Conservation (phyloP, 139 green algal genomes). For the Ettlia oleoabundans region DNA sequence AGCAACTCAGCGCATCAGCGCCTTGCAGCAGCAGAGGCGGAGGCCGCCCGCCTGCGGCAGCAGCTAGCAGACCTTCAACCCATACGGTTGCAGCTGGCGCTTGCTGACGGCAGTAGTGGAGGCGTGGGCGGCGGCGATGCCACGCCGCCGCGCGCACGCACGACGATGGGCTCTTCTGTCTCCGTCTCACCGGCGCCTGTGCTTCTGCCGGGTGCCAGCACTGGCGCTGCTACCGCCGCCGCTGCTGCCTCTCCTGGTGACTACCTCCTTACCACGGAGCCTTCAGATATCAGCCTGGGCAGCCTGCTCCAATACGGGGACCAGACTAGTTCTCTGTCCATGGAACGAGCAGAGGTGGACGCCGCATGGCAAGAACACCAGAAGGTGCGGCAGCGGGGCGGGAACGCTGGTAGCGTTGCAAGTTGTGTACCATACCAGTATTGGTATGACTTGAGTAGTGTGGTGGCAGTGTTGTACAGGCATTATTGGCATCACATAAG, state of each 20-base stretch:
- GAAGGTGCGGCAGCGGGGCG: no score
- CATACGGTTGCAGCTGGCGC: slow-evolving; percentile 7
- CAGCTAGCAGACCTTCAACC: slow-evolving; percentile 25
- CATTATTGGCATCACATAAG: no score
- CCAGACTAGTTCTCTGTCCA: slow-evolving; percentile 8
- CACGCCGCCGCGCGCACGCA: no score
- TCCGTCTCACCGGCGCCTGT: background rate
- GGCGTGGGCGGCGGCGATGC: background rate
- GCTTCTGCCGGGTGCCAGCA: background rate
- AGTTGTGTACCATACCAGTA: no score
- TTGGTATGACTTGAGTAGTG: no score
- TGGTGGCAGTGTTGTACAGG: no score
- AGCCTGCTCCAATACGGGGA: slow-evolving; percentile 2
- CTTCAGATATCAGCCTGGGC: background rate
- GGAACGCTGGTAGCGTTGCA: no score
- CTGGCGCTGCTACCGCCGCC: background rate
- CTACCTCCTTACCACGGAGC: background rate
- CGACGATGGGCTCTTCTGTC: background rate
- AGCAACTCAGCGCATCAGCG: background rate
- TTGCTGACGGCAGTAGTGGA: background rate
- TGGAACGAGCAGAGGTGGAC: slow-evolving; percentile 30
- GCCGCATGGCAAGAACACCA: slow-evolving; percentile 33
- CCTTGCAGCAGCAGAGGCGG: slow-evolving; percentile 20
- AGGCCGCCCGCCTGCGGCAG: slow-evolving; percentile 7
- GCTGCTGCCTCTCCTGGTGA: background rate